Evolutionary conservation across 768 basidiomycete genomes (phyloP).

Genomic region (Serendipita vermifera): DNA sequence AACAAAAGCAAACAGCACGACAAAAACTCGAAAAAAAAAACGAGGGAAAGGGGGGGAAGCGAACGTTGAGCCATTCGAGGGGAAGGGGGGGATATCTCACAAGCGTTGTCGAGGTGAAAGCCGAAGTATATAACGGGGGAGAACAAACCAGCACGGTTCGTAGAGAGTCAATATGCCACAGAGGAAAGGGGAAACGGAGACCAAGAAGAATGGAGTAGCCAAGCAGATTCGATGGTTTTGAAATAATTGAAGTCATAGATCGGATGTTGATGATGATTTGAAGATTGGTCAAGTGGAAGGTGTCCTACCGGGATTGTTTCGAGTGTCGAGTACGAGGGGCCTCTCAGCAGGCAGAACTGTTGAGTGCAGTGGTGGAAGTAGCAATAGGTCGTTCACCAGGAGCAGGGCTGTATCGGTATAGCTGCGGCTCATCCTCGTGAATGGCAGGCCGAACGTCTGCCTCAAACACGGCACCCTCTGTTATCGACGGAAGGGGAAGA

Average conservation of each 20-base stretch:
- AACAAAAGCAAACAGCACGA: not conserved
- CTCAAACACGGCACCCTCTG: conserved; percentile 8
- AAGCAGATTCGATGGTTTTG: too few relatives aligned
- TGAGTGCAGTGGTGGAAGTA: not conserved
- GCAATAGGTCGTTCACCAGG: not conserved
- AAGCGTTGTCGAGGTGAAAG: not conserved
- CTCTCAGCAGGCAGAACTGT: too few relatives aligned
- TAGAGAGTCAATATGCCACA: not conserved
- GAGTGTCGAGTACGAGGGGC: not conserved
- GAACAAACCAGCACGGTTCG: not conserved
- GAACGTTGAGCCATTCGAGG: too few relatives aligned
- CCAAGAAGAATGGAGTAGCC: not conserved
- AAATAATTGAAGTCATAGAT: not conserved
- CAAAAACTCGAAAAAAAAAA: not conserved
- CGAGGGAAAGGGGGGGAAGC: not conserved
- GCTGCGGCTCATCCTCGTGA: conserved; percentile 1
- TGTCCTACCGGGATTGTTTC: not conserved
- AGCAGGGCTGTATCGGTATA: conserved; percentile 8
- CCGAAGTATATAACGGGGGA: not conserved
- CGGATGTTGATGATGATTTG: not conserved
- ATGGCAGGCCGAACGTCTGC: not conserved
- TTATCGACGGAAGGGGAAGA: not conserved
- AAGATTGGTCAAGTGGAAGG: not conserved
- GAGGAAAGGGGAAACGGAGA: not conserved
- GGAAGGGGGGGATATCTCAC: not conserved